Conservation (phyloP, 1,139 yeast genomes). For the Candida tunisiensis region DNA sequence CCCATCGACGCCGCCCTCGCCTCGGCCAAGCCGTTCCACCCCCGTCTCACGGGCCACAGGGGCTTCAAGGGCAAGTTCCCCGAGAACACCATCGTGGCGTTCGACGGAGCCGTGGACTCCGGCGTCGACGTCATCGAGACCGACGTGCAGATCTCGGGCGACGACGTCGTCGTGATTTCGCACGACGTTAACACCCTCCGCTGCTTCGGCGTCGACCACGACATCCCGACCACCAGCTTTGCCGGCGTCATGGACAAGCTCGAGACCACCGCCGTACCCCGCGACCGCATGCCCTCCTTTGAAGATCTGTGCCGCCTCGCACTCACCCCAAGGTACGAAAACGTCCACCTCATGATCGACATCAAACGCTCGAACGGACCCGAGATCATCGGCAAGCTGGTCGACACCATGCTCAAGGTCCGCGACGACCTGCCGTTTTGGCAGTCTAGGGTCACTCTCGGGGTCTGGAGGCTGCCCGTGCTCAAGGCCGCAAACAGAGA, state of each 20-base stretch:
- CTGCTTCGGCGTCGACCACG: slow-evolving; percentile 31
- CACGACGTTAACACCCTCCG: slow-evolving; percentile 53
- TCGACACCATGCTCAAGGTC: slow-evolving; percentile 30
- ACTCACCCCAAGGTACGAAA: slow-evolving; percentile 20
- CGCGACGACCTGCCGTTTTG: slow-evolving; percentile 38
- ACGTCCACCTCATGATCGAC: slow-evolving; percentile 54
- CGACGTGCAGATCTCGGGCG: slow-evolving; percentile 58
- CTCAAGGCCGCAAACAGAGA: slow-evolving; percentile 32
- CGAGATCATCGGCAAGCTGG: slow-evolving; percentile 34
- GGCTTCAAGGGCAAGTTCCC: slow-evolving; percentile 49
- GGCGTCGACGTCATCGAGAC: slow-evolving; percentile 70
- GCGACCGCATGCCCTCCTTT: slow-evolving; percentile 44
- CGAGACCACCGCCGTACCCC: slow-evolving; percentile 28
- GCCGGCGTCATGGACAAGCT: slow-evolving; percentile 31
- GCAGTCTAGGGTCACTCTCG: slow-evolving; percentile 54
- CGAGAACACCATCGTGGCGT: slow-evolving; percentile 67
- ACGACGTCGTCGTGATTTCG: slow-evolving; percentile 55
- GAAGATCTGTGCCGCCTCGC: slow-evolving; percentile 45
- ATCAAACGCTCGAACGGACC: slow-evolving; percentile 59
- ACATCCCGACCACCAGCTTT: slow-evolving; percentile 22
- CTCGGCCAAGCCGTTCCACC: too few species aligned
- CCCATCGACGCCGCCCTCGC: too few species aligned
- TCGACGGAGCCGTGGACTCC: slow-evolving; percentile 47
- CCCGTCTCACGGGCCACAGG: too few species aligned
- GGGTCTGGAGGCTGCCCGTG: slow-evolving; percentile 64